Percentiles rank a stretch among this genome's conserved stretches.
Conservation (phyloP, 306 rosid species). For the barrel medic (Medicago truncatula) region DNA sequence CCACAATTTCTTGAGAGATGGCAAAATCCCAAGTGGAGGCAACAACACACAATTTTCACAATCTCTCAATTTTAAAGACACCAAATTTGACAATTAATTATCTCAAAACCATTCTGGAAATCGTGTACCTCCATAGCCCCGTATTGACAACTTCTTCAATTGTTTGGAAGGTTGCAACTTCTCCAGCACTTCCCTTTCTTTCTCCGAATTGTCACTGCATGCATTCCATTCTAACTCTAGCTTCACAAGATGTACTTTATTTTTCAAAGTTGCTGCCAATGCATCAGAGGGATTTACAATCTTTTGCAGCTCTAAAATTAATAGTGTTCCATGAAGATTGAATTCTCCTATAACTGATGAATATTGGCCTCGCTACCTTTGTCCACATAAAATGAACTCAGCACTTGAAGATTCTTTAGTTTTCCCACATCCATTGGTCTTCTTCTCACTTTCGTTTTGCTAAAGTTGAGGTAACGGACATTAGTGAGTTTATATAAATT, state of each 20-base stretch:
- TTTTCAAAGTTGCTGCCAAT: background rate
- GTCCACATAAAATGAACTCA: conserved; percentile 6
- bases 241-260: background rate
- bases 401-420: conserved; percentile 13
- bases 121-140: background rate
- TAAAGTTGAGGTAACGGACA: background rate
- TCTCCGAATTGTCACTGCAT: background rate
- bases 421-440: background rate
- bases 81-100: conserved; percentile 26
- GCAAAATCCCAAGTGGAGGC: conserved; percentile 34
- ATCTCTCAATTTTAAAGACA: background rate
- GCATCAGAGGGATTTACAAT: conserved; percentile 5
- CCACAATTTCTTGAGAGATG: background rate
- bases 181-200: conserved; percentile 40
- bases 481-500: conserved; percentile 11
- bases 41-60: conserved; percentile 7
- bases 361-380: conserved; percentile 8
- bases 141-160: background rate
- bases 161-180: conserved; percentile 29
- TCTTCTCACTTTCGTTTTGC: background rate
- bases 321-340: background rate
- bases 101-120: conserved; percentile 41
- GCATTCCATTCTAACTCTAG: conserved; percentile 22
- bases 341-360: conserved; percentile 11
- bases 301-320: conserved; percentile 31